Base-by-base conservation (phyloP, 768 basidiomycete genomes). In the Hypholoma sublateritium region DNA sequence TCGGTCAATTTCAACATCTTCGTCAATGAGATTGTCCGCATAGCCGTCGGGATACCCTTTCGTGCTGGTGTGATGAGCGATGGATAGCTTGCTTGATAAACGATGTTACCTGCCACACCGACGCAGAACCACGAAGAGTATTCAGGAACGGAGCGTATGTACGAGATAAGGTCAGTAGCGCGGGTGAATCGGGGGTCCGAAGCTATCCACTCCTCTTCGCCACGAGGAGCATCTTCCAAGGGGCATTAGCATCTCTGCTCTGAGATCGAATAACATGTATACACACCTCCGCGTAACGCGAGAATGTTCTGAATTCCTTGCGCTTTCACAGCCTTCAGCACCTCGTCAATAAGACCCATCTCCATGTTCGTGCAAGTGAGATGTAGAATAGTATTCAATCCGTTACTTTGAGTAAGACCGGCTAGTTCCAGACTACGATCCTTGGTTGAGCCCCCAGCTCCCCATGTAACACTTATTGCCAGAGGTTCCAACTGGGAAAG, bases 301-400 rank as follows among this genome's bases (percentile, higher is more conserved):
- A 99, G 79, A 57, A 99, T 86, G 67, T 91, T 98, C 56, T 89
- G 81, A 59, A 99, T 89, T 0, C 93, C 93, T 3, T 85, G 76
- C 37, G 79, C 80, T 71, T 93, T 94, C 2, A 91, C 93, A 58
- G 80, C 80, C 95, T 83, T 81, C 45, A 99, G 73, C n/a, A 89
- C 87, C 49, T 85, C 83, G 66, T 97, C 91, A 5, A 99, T 85
- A 70, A 88, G 86, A 19, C 93, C 92, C 62, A 87, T 78, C 65
- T 89, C 84, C 89, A 98, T 95, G 72, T 98, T 97, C 32, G 97
- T 98, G 76, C 96, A 98, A 6, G 96, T 98, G 62, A 99, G 71
- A 75, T 99, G 97, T 69, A 99, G 77, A 59, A 97, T 83, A 1
- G 93, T 95, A 63, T 97, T 92, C 43, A 95, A 74, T 70, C 91